phyloP scores from a whole-genome alignment of 768 basidiomycete genomes.

The Serendipita sp. region DNA sequence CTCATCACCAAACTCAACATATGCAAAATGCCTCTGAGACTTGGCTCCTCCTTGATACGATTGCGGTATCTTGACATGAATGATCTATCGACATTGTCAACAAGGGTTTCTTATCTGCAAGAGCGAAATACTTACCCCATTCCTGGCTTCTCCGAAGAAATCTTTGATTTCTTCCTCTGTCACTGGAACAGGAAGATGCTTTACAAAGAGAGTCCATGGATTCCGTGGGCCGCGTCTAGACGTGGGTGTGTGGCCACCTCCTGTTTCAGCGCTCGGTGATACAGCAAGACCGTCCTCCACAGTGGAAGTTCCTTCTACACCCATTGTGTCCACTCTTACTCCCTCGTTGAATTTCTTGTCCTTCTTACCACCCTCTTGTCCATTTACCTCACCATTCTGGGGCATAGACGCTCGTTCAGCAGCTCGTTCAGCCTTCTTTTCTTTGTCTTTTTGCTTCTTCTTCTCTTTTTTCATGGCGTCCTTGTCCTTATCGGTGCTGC shows the following conservation, averaged over 20 bases:
- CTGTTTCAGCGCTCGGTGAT: constrained; percentile 24
- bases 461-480: constrained; percentile 27
- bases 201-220: constrained; percentile 78
- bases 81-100: constrained; percentile 31
- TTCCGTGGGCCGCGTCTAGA: constrained; percentile 43
- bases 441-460: constrained; percentile 47
- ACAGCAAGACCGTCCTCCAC: constrained; percentile 15
- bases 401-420: constrained; percentile 25
- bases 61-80: constrained; percentile 43
- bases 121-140: constrained; percentile 34
- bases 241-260: constrained; percentile 57
- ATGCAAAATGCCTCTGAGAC: constrained; percentile 39
- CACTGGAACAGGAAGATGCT: constrained; percentile 31
- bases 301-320: constrained; percentile 8
- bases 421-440: constrained; percentile 39
- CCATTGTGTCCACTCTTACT: constrained; percentile 16
- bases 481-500: constrained; percentile 31
- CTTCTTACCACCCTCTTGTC: constrained; percentile 20
- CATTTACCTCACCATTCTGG: constrained; percentile 17
- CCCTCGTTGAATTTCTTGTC: background rate
- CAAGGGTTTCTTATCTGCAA: background rate
- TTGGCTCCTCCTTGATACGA: constrained; percentile 17
- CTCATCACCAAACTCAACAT: constrained; percentile 82
- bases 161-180: constrained; percentile 53
- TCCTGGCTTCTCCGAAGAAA: constrained; percentile 58